Percentiles rank a stretch among this genome's conserved stretches.
Conservation (phyloP, 73 alveolate species). For the Paramecium tetraurelia region DNA sequence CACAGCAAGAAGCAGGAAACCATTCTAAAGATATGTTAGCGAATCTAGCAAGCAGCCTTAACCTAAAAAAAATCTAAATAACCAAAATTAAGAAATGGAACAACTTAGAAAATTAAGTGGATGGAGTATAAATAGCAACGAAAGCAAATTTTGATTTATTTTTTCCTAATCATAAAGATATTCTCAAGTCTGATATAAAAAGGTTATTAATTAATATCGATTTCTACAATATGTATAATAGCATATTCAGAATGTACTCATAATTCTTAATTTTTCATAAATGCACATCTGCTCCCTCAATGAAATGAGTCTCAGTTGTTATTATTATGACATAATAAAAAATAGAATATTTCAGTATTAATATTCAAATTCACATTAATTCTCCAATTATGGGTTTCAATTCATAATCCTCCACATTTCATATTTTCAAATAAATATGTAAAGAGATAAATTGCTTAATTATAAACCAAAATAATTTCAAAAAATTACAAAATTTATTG, state of each 20-base stretch:
- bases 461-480: too few species aligned
- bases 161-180: background rate
- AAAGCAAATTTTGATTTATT: constrained; percentile 4
- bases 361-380: background rate
- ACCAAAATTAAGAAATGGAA: background rate
- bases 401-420: background rate
- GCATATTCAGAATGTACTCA: background rate
- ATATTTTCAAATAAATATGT: too few species aligned
- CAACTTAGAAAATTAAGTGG: background rate
- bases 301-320: background rate
- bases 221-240: background rate
- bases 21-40: background rate
- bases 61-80: background rate
- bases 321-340: background rate
- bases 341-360: background rate
- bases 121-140: background rate
- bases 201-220: background rate
- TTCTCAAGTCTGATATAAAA: background rate
- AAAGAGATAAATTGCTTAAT: too few species aligned
- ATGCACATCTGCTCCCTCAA: background rate
- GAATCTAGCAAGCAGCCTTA: background rate
- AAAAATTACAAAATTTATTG: too few species aligned
- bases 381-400: background rate
- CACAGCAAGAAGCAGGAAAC: background rate
- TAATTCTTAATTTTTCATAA: background rate